Evolutionary conservation across 352 stramenopile genomes (phyloP), one percentile per base, ranked within the genome.

Genomic region (Phytopythium vexans): DNA sequence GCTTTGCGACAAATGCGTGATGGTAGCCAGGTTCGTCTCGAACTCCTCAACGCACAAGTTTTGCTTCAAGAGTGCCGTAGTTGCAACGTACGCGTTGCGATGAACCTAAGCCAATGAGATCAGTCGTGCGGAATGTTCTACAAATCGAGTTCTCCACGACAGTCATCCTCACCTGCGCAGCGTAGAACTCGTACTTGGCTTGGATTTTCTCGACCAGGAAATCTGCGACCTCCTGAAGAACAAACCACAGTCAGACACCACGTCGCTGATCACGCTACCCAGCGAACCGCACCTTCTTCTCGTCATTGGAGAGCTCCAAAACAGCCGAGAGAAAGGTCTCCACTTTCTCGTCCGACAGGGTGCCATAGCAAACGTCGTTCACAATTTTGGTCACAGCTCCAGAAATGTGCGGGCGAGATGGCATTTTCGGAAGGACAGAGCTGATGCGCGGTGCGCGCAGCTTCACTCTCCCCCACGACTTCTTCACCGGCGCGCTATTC

Each of bases 1-100:
- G 62, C 91, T 82, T 56, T 95, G 86, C 1, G 86, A 95, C 41
- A 94, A 74, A 53, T 91, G 80, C 4, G 83, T 93, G 55, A 95
- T 88, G 32, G 78, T 75, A 39, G 77, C 64, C 36, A 95, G 38
- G 52, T 95, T 94, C 27, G 70, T 58, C 37, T 95, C 86, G 55
- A 95, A 81, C 44, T 89, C 83, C 40, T 88, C 64, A 31, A 92
- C 71, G 41, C 80, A 86, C 54, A 94, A 49, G 21, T 93, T 91
- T 34, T 85, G 76, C 55, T 91, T 90, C 27, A 94, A 58, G 48
- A 95, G 61, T 41, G 71, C 74, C 41, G 90, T 78, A 0, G 82
- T 87, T 7, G 81, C 67, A 4, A 76, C 46, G 56, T 86, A 89
- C 27, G 86, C 86, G 38, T 92, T 93, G 33, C 74, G 73, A 63